Percentiles rank a stretch among this genome's conserved stretches.
These are phyloP conservation scores for Kandelia obovata DNA, from an alignment of 345 rosid genomes.

Conservation along the genomic window DNA sequence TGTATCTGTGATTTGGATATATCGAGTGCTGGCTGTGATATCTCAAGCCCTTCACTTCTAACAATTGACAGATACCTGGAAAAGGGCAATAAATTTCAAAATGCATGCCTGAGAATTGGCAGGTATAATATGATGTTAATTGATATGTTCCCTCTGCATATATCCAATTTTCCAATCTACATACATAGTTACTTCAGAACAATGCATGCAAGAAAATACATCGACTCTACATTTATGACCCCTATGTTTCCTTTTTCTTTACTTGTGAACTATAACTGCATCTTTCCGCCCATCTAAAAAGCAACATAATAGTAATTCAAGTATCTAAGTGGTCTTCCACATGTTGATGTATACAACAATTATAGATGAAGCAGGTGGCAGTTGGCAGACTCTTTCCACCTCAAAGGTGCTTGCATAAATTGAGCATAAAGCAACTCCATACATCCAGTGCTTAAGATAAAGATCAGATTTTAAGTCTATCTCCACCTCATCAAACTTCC, in stretches of 20 bases:
- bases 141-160: neutral
- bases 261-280: too few species aligned
- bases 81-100: neutral
- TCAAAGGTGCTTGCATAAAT: neutral
- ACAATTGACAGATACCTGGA: slow-evolving; percentile 51
- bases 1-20: slow-evolving; percentile 51
- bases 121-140: neutral
- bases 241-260: too few species aligned
- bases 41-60: slow-evolving; percentile 52
- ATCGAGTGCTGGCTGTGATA: slow-evolving; percentile 74
- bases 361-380: neutral
- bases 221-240: too few species aligned
- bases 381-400: neutral
- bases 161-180: neutral
- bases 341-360: too few species aligned
- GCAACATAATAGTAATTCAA: too few species aligned
- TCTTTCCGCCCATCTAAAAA: too few species aligned
- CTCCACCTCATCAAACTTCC: neutral
- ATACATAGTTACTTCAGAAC: too few species aligned
- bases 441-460: neutral
- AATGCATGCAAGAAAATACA: too few species aligned
- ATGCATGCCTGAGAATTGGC: neutral
- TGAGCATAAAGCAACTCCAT: neutral
- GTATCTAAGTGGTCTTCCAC: too few species aligned
- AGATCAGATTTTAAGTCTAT: neutral